Evolutionary conservation across 768 basidiomycete genomes (phyloP).

Genomic region (Xerocomus brunneocitrinus): DNA sequence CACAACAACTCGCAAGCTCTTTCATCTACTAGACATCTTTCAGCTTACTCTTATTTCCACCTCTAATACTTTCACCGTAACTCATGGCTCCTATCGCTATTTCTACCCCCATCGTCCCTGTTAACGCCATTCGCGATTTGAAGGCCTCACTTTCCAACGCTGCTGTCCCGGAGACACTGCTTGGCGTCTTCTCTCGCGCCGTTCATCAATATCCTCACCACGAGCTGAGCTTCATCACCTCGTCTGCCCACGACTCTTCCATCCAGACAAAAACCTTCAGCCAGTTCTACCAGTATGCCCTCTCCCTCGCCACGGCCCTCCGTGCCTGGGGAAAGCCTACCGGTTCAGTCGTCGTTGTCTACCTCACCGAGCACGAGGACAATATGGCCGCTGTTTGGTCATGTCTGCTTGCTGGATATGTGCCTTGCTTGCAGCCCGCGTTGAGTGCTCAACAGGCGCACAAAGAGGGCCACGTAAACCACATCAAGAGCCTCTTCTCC

Average conservation of each 20-base stretch:
- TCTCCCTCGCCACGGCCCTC: too few relatives aligned
- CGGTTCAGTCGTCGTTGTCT: constrained; percentile 25
- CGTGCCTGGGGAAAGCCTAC: too few relatives aligned
- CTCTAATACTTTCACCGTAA: too few relatives aligned
- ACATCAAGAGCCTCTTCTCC: constrained; percentile 25
- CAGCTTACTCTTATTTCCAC: background rate
- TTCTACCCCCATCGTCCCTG: background rate
- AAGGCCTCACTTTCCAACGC: background rate
- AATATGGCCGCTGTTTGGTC: constrained; percentile 32
- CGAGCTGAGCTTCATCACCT: too few relatives aligned
- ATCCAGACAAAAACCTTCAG: too few relatives aligned
- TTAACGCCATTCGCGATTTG: background rate
- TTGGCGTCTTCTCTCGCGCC: constrained; percentile 17
- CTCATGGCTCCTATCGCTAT: background rate
- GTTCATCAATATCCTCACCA: too few relatives aligned
- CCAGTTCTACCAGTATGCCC: too few relatives aligned
- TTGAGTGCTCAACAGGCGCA: constrained; percentile 31
- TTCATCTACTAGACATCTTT: background rate
- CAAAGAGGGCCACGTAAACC: constrained; percentile 27
- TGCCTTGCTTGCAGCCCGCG: constrained; percentile 31
- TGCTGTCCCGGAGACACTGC: constrained; percentile 1
- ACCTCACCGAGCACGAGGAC: constrained; percentile 31
- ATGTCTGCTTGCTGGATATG: constrained; percentile 26
- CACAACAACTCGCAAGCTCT: background rate
- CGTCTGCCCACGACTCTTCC: too few relatives aligned